These are phyloP conservation scores for Hypholoma fasciculare DNA, from an alignment of 768 basidiomycete species.

Conservation along the genomic window DNA sequence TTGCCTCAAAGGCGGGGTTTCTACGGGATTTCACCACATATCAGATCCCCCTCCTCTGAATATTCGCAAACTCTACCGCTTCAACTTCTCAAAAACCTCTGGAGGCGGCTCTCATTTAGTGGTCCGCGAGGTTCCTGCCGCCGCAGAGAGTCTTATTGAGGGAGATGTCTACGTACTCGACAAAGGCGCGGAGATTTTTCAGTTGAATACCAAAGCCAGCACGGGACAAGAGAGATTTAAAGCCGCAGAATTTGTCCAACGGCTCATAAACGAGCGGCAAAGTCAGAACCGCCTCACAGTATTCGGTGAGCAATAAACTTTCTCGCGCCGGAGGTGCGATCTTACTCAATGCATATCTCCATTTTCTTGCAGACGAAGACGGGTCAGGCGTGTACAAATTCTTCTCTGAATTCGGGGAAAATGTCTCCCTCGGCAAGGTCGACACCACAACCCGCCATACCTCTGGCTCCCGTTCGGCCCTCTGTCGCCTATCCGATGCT, in stretches of 20 bases:
- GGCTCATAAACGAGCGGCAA: slow-evolving; percentile 39
- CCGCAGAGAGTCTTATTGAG: slow-evolving; percentile 45
- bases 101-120: slow-evolving; percentile 31
- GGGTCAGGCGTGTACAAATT: slow-evolving; percentile 45
- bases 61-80: slow-evolving; percentile 49
- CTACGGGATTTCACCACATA: slow-evolving; percentile 33
- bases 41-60: slow-evolving; percentile 30
- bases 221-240: slow-evolving; percentile 59
- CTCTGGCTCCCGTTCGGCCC: slow-evolving; percentile 14
- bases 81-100: slow-evolving; percentile 34
- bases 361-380: slow-evolving; percentile 47
- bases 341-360: background rate
- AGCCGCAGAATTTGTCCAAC: slow-evolving; percentile 59
- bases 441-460: slow-evolving; percentile 7
- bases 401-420: slow-evolving; percentile 45
- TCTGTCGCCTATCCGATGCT: slow-evolving; percentile 48
- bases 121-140: slow-evolving; percentile 49
- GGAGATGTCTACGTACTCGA: slow-evolving; percentile 64
- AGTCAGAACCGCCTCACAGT: slow-evolving; percentile 45
- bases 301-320: slow-evolving; percentile 37
- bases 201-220: slow-evolving; percentile 57
- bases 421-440: slow-evolving; percentile 18
- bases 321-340: background rate
- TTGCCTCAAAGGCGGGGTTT: slow-evolving; percentile 29
- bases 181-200: slow-evolving; percentile 51